These are phyloP conservation scores for Tetrapisispora arboricola DNA, from an alignment of 805 yeast genomes.

Conservation along the genomic window DNA sequence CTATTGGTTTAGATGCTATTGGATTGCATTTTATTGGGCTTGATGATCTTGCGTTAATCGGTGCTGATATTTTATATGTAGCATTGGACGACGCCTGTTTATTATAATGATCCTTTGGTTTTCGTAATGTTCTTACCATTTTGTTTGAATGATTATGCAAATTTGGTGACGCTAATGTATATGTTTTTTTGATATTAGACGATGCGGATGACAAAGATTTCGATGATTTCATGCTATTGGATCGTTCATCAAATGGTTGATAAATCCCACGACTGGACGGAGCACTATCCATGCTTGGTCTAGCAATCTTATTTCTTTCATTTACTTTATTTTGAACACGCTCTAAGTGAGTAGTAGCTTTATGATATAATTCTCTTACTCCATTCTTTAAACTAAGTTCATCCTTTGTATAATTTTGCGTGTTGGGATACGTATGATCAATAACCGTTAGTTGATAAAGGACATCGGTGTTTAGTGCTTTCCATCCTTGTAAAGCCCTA, in stretches of 20 bases:
- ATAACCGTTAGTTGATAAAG: conserved; percentile 45
- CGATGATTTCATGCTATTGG: not conserved
- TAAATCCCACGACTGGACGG: conserved; percentile 9
- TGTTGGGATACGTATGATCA: conserved; percentile 32
- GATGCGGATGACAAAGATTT: conserved; percentile 6
- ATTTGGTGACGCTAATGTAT: not conserved
- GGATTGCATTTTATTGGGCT: conserved; percentile 13
- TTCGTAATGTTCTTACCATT: conserved; percentile 29
- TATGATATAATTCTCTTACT: conserved; percentile 29
- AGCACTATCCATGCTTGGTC: not conserved
- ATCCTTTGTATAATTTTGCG: conserved; percentile 32
- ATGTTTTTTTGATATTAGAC: conserved; percentile 14
- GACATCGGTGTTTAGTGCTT: conserved; percentile 52
- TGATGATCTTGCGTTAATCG: not conserved
- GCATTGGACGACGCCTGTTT: not conserved
- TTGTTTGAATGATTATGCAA: conserved; percentile 10
- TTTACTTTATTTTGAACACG: conserved; percentile 22
- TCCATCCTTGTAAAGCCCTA: conserved; percentile 65
- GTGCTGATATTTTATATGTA: not conserved
- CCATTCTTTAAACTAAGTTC: conserved; percentile 36
- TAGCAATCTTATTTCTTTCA: conserved; percentile 2
- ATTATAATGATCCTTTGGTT: conserved; percentile 3
- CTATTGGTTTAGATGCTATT: conserved; percentile 22
- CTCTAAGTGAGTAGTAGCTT: conserved; percentile 33
- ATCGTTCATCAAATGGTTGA: conserved; percentile 13